Evolutionary conservation across 495 filamentous ascomycete genomes (phyloP), one percentile per base, ranked within the genome.

Genomic region (Penicillium subrubescens): DNA sequence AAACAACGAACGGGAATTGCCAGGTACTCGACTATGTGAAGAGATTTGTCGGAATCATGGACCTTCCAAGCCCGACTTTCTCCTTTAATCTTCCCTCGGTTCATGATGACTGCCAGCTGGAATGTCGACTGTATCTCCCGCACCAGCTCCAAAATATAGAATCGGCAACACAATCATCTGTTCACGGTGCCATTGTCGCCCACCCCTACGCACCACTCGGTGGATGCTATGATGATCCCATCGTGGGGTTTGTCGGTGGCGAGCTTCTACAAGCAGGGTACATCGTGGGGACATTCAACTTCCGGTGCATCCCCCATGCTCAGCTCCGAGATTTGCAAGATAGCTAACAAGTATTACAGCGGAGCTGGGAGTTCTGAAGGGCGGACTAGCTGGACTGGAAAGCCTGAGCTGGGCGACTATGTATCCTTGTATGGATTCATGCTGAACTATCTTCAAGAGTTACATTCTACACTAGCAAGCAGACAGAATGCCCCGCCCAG

Each of bases 161-260:
- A 37, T 25, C 53, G 33, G 25, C 23, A 37, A 0, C 48, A 19
- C 7, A 62, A 50, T 29, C 68, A n/a, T 67, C 61, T 11, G 79
- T 79, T 55, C 84, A 83, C 62, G 90, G 87, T 12, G 94, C 92
- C 4, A 84, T 97, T 23, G 73, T 99, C 27, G 94, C 94, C 0
- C 95, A 98, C 75, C 94, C 95, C 0, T 99, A 97, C 64, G 92
- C 93, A 21, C 86, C 90, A 0, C 79, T 98, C 7, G 95, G 95
- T 12, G 95, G 95, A 6, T 89, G 81, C 78, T 94, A 88, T 73
- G 90, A 97, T 72, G 93, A 98, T 66, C 83, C 84, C 0, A 82
- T 96, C 23, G 91, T 99, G 15, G 77, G 84, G 34, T 77, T 86
- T 25, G 73, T 91, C 14, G 85, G 84, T 2, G 73, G 74, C 3